Percentiles rank a stretch among this genome's conserved stretches.
Evolutionary conservation across 2,329 filamentous ascomycete genomes (phyloP).

Genomic region (Epicoccum nigrum): DNA sequence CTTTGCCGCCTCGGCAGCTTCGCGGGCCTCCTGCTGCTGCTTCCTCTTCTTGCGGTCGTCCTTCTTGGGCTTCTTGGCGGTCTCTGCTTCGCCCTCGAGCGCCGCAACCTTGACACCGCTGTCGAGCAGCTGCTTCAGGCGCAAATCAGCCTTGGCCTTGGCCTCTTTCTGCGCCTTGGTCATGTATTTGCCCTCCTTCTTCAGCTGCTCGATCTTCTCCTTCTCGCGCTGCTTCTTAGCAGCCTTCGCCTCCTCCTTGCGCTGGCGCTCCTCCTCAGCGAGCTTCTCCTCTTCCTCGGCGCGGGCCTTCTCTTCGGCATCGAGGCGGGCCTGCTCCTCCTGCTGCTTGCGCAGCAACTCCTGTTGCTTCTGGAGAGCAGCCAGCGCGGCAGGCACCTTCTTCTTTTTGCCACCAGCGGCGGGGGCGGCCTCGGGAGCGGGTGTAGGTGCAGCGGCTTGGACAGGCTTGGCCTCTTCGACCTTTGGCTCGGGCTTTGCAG

Average conservation of each 20-base stretch:
- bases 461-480: conserved; percentile 49
- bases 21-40: conserved; percentile 62
- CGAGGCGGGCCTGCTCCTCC: conserved; percentile 66
- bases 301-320: conserved; percentile 68
- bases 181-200: conserved; percentile 85
- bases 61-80: conserved; percentile 79
- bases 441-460: conserved; percentile 36
- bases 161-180: conserved; percentile 86
- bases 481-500: conserved; percentile 51
- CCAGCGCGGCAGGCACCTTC: conserved; percentile 80
- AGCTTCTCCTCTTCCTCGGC: conserved; percentile 69
- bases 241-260: conserved; percentile 74
- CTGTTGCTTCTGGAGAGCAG: conserved; percentile 79
- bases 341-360: conserved; percentile 72
- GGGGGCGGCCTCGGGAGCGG: conserved; percentile 42
- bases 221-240: conserved; percentile 86
- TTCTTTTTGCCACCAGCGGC: conserved; percentile 75
- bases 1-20: conserved; percentile 62
- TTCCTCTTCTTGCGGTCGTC: conserved; percentile 81
- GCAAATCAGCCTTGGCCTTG: conserved; percentile 77
- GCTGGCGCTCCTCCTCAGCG: conserved; percentile 71
- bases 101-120: conserved; percentile 67
- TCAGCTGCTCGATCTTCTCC: conserved; percentile 83
- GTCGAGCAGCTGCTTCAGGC: conserved; percentile 83
- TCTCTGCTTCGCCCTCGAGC: conserved; percentile 67